phyloP scores from a whole-genome alignment of 1,139 yeast genomes.

The Neolecta irregularis region DNA sequence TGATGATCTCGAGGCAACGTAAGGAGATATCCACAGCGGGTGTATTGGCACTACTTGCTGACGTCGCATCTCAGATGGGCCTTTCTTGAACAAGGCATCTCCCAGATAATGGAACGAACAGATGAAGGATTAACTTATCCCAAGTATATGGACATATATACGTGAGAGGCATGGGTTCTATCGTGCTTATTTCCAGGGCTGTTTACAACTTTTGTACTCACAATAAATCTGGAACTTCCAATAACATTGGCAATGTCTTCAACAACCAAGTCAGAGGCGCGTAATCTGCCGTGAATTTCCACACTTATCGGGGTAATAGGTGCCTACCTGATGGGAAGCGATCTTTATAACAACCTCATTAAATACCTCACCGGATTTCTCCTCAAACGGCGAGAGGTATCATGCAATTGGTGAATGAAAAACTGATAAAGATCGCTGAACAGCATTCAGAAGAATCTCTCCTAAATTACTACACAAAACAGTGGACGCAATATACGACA shows the following conservation, averaged over 20 bases:
- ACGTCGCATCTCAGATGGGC: conserved; percentile 14
- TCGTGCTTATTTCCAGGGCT: conserved; percentile 35
- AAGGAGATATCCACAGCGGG: neutral
- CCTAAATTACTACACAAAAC: conserved; percentile 67
- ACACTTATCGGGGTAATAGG: conserved; percentile 21
- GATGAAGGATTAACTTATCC: conserved; percentile 14
- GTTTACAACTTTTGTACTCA: conserved; percentile 79
- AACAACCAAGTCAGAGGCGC: conserved; percentile 23
- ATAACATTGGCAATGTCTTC: conserved; percentile 16
- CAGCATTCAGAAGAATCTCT: conserved; percentile 40
- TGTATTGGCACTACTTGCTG: neutral
- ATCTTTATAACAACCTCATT: conserved; percentile 60
- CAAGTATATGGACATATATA: conserved; percentile 28
- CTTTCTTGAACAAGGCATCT: conserved; percentile 13
- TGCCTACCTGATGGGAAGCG: conserved; percentile 61
- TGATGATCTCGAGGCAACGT: conserved; percentile 5
- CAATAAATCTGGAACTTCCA: conserved; percentile 55
- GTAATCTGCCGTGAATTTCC: conserved; percentile 7
- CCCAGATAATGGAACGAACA: conserved; percentile 12
- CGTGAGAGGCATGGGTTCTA: conserved; percentile 18
- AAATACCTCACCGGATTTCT: conserved; percentile 44
- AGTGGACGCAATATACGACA: conserved; percentile 78
- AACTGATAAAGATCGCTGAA: conserved; percentile 7
- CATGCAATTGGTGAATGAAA: conserved; percentile 7
- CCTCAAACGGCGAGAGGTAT: neutral